Conservation (phyloP, 495 filamentous ascomycete genomes). For the Darksidea phi region DNA sequence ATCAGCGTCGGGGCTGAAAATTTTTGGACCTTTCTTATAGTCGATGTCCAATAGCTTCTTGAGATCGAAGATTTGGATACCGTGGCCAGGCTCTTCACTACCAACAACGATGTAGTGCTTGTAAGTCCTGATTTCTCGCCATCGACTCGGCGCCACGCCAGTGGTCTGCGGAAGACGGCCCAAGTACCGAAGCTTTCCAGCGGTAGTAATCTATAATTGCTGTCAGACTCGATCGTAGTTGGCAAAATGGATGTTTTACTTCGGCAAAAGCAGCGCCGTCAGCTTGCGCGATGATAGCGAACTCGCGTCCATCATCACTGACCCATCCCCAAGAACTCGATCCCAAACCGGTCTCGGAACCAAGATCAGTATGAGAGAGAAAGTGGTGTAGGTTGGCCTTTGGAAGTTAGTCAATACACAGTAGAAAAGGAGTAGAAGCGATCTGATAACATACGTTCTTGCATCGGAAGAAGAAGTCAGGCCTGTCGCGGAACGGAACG, state of each 20-base stretch:
- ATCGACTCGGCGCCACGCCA: neutral
- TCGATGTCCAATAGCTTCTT: constrained; percentile 34
- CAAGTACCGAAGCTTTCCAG: constrained; percentile 53
- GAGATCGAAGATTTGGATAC: constrained; percentile 39
- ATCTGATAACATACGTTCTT: neutral
- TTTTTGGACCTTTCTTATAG: constrained; percentile 31
- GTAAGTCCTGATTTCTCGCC: constrained; percentile 19
- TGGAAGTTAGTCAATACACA: neutral
- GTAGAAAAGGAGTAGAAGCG: neutral
- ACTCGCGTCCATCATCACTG: constrained; percentile 53
- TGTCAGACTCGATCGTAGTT: neutral
- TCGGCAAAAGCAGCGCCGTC: constrained; percentile 59
- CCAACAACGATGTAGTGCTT: constrained; percentile 15
- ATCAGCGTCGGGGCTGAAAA: constrained; percentile 38
- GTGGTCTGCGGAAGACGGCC: constrained; percentile 41
- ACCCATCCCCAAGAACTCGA: constrained; percentile 53
- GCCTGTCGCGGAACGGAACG: neutral
- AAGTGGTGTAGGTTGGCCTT: constrained; percentile 55
- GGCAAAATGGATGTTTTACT: neutral
- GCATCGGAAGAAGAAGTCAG: neutral
- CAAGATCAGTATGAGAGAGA: constrained; percentile 50
- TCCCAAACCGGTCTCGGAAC: constrained; percentile 41
- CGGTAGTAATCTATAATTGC: constrained; percentile 38
- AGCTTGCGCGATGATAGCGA: constrained; percentile 55
- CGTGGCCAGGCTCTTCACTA: constrained; percentile 13